Conservation (phyloP, 352 stramenopile species). For the Pseudoperonospora humuli region DNA sequence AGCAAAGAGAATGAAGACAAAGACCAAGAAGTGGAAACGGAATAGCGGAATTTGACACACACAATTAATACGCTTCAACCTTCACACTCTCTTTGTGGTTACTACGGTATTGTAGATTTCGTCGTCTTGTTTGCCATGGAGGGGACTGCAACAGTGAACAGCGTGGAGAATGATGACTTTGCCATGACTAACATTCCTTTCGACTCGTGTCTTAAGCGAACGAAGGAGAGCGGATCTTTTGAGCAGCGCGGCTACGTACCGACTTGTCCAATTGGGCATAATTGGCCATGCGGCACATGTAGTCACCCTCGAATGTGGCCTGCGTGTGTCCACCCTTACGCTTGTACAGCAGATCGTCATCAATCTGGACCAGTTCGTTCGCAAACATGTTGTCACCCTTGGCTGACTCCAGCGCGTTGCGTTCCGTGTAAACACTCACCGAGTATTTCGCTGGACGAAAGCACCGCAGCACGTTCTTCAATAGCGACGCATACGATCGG, state of each 20-base stretch:
- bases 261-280: conserved; percentile 43
- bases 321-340: conserved; percentile 77
- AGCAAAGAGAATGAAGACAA: no score
- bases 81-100: no score
- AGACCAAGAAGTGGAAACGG: no score
- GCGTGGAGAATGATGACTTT: no score
- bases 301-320: conserved; percentile 79
- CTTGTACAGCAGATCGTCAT: conserved; percentile 76
- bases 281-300: conserved; percentile 81
- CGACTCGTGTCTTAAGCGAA: conserved; percentile 39
- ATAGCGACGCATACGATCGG: conserved; percentile 83
- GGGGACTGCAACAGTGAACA: no score
- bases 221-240: conserved; percentile 70
- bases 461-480: conserved; percentile 96
- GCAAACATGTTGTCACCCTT: conserved; percentile 70
- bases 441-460: conserved; percentile 97
- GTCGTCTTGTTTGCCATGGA: no score
- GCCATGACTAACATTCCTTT: not conserved
- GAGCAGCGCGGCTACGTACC: conserved; percentile 34
- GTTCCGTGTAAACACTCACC: conserved; percentile 95
- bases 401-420: conserved; percentile 51
- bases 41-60: no score
- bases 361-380: conserved; percentile 57
- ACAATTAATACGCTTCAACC: no score
- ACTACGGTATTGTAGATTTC: no score